Evolutionary conservation across 306 rosid genomes (phyloP), one percentile per base, ranked within the genome.

Genomic region (Citrullus colocynthis): DNA sequence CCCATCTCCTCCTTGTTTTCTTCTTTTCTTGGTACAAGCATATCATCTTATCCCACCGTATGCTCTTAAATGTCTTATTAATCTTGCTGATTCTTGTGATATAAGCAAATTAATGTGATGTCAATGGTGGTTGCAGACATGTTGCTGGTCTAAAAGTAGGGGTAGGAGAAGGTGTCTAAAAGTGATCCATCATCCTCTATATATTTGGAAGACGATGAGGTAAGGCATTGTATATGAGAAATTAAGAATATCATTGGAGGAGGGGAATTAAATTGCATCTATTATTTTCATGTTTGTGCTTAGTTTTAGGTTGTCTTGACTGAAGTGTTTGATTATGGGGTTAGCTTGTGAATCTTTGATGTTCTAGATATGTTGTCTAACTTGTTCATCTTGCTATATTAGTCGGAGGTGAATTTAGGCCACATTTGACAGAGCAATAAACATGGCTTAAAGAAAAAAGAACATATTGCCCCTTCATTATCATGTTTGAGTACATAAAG

Each of bases 201-300:
- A 81, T 89, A 79, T 80, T 91, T 91, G 97, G 97, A 94, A 81
- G 98, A 94, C 62, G 97, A 94, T 17, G 96, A 91, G 95, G 98
- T 90, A 83, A 78, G 88, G 42, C 59, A 24, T 32, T 34, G 14
- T 36, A 44, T 11, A 20, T 54, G 54, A 36, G 18, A 69, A 69
- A n/a, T 42, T 44, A 28, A 34, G 34, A 60, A 78, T 55, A 66
- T 76, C 11, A 78, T 48, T 54, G 84, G 37, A 52, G 49, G 60
- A 71, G 28, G 3, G 37, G 66, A 24, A 52, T 73, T 74, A 63
- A 59, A 58, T 71, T 49, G 44, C 36, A 56, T 60, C 9, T 51
- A 58, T 12, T 28, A 24, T 16, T 48, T 82, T 79, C 79, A 42
- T 48, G 54, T 48, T 76, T 45, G 57, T 56, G 52, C 60, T 24